These are phyloP conservation scores for Sarocladium strictum DNA, from an alignment of 2,329 filamentous ascomycete species.

Conservation along the genomic window DNA sequence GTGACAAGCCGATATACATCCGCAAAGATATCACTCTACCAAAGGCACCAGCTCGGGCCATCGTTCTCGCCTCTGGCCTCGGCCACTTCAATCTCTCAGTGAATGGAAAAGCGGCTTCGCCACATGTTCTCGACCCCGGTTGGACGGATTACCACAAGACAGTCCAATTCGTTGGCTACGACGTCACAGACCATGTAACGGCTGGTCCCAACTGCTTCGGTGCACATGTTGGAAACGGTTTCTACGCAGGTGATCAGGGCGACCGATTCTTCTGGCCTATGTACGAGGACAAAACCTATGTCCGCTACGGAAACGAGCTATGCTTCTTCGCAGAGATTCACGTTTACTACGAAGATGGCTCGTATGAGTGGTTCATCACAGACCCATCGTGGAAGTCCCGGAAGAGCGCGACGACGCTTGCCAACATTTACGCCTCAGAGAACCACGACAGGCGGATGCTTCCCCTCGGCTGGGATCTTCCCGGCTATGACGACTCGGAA, in stretches of 20 bases:
- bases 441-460: conserved; percentile 28
- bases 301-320: conserved; percentile 30
- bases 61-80: conserved; percentile 31
- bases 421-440: conserved; percentile 35
- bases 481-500: conserved; percentile 16
- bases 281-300: conserved; percentile 35
- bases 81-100: conserved; percentile 32
- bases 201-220: conserved; percentile 31
- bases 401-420: conserved; percentile 31
- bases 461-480: conserved; percentile 27
- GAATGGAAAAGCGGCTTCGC: conserved; percentile 27
- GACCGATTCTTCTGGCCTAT: conserved; percentile 36
- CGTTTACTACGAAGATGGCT: conserved; percentile 29
- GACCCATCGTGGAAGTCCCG: conserved; percentile 30
- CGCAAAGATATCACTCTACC: conserved; percentile 25
- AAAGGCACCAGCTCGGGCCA: conserved; percentile 23
- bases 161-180: conserved; percentile 36
- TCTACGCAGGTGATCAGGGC: conserved; percentile 37
- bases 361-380: conserved; percentile 27
- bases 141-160: conserved; percentile 34
- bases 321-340: conserved; percentile 35
- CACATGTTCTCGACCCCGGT: conserved; percentile 30
- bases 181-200: conserved; percentile 28
- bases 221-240: conserved; percentile 36
- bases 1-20: conserved; percentile 33